Evolutionary conservation across 129 eudicot genomes (phyloP), one percentile per base, ranked within the genome.

Genomic region (Helianthus annuus): DNA sequence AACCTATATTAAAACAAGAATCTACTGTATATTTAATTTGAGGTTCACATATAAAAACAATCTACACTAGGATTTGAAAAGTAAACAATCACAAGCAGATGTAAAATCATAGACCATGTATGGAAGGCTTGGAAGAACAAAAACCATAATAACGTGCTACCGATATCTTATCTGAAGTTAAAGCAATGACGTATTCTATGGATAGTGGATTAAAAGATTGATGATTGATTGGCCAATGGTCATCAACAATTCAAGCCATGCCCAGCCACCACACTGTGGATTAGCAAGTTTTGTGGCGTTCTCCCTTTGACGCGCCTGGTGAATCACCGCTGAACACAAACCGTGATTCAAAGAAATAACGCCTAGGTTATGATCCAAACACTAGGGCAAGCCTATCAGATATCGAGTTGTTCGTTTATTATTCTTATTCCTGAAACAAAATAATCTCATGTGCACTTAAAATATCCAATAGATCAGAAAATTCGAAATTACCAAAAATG

Each of bases 1-100:
- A 52, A 39, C 71, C 76, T 63, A 32, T 9, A 44, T 15, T 65
- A 40, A 69, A 58, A 68, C 4, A 49, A 61, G 48, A 62, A 62
- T 61, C 46, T 13, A 5, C 15, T 34, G n/a, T 24, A 22, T 4
- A 22, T 3, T 57, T 14, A 24, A 54, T 19, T 59, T 13, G 66
- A 59, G 12, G n/a, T 27, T 59, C 42, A 34, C 32, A 49, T 3
- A 51, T 10, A 34, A 7, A 15, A 51, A 14, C 49, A 69, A 10
- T 34, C 44, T 60, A 32, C 45, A 9, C 34, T 51, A 15, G 45
- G 34, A 53, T 11, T 52, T 52, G 5, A 32, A 36, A 24, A 29
- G 10, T 29, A 59, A 12, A 59, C 1, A 12, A 59, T 13, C 44
- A 29, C 44, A 27, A 57, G 49, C 36, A 16, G 24, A 11, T 9